Base-by-base conservation (phyloP, 1,284 basidiomycete genomes). In the Rhodotorula sp. region DNA sequence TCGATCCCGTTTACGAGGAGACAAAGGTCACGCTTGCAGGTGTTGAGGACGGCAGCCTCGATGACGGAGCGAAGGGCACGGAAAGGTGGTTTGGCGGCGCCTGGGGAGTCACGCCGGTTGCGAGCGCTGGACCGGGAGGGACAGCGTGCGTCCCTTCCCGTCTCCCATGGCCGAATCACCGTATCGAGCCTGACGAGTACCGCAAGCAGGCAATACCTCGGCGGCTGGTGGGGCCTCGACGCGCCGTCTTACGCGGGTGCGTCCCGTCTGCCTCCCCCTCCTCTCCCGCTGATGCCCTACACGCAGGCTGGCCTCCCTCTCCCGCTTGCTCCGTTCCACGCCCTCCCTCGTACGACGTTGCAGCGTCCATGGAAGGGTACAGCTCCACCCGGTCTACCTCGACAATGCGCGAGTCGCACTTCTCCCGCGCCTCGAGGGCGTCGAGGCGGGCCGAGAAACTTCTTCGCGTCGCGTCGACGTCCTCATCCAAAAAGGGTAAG, bases 151-250 rank as follows among this genome's bases (percentile, higher is more conserved):
- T 46, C 6, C 13, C 4, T 17, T 29, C 22, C 32, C 25, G 3
- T 15, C 34, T 56, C 61, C 15, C 25, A 2, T 9, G 8, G 15
- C 36, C 27, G 8, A 6, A n/a, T 19, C 13, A 3, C 5, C 1
- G 4, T 9, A 41, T 32, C 21, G 22, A 8, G 19, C 21, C 50
- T 46, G n/a, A 56, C 19, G 25, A 0, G 32, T 7, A 2, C 7
- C 27, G 3, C 44, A 10, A 5, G 17, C 37, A 70, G 68, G 50
- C 66, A 65, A 7, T 75, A 70, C 61, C 25, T 75, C 15, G 53
- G 55, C 32, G 74, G 74, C 6, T 75, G 74, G 74, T 75, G 72
- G 54, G 71, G 66, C 0, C 64, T 75, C 22, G 74, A 73, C 41
- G 51, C 54, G 2, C 63, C 72, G 0, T 44, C 55, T 0, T 15